Evolutionary conservation across 768 basidiomycete species (phyloP).

Genomic region (Trametes cingulata): DNA sequence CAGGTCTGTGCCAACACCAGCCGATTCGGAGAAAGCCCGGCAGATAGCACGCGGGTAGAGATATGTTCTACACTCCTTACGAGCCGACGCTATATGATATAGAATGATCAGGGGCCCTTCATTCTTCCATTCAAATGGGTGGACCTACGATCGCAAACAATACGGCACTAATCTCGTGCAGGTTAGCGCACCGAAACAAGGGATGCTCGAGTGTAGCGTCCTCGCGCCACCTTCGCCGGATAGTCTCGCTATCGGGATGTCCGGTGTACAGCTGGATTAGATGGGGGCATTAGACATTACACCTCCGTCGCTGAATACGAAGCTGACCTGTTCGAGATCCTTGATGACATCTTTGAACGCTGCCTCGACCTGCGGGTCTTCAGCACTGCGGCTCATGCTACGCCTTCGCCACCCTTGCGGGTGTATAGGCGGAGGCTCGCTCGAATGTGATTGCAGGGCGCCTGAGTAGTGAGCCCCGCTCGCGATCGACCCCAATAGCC

Average conservation of each 20-base stretch:
- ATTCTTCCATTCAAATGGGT: not conserved
- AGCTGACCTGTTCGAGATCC: constrained; percentile 51
- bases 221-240: constrained; percentile 51
- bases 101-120: not conserved
- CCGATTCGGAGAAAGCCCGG: constrained; percentile 58
- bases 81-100: constrained; percentile 50
- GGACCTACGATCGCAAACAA: constrained; percentile 46
- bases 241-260: constrained; percentile 52
- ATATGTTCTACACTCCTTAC: constrained; percentile 52
- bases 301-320: not conserved
- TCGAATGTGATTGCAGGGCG: constrained; percentile 18
- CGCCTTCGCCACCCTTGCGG: not conserved
- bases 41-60: constrained; percentile 57
- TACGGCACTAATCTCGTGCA: constrained; percentile 44
- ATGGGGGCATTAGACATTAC: not conserved
- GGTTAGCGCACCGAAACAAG: constrained; percentile 49
- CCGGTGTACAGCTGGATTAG: constrained; percentile 47
- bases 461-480: constrained; percentile 67
- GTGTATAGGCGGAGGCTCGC: constrained; percentile 13
- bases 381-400: constrained; percentile 15
- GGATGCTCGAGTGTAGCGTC: constrained; percentile 66
- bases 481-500: constrained; percentile 57
- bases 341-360: constrained; percentile 49
- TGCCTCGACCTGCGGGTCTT: constrained; percentile 16
- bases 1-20: constrained; percentile 61